Conservation (phyloP, 805 yeast species). For the Groenewaldozyma salmanticensis region DNA sequence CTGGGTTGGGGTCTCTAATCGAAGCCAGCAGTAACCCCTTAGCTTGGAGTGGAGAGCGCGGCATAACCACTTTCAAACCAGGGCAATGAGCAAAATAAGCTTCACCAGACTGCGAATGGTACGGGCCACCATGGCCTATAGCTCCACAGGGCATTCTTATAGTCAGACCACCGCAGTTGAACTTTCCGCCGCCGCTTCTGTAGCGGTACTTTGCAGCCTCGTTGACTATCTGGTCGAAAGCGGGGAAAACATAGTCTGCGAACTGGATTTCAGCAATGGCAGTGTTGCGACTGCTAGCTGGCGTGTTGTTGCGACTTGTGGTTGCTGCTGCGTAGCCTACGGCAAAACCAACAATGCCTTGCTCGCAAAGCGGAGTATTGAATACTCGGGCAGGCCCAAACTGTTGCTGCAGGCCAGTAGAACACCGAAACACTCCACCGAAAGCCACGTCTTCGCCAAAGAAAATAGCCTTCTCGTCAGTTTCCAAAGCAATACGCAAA, state of each 20-base stretch:
- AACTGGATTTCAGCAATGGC: slow-evolving; percentile 94
- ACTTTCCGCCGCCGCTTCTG: slow-evolving; percentile 90
- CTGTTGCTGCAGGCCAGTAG: slow-evolving; percentile 81
- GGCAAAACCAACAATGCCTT: slow-evolving; percentile 85
- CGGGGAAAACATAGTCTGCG: slow-evolving; percentile 93
- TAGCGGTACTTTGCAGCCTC: slow-evolving; percentile 93
- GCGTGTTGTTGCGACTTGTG: too few relatives aligned
- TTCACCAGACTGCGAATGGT: slow-evolving; percentile 88
- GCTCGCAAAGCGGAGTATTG: slow-evolving; percentile 91
- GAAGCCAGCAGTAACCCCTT: slow-evolving; percentile 86
- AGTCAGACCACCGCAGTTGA: slow-evolving; percentile 82
- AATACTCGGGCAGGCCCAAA: slow-evolving; percentile 80
- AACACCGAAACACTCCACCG: slow-evolving; percentile 90
- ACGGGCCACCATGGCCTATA: slow-evolving; percentile 95
- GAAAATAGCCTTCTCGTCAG: slow-evolving; percentile 79
- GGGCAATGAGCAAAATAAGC: slow-evolving; percentile 94
- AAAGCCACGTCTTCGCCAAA: slow-evolving; percentile 96
- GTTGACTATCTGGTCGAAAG: slow-evolving; percentile 89
- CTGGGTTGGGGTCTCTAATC: slow-evolving; percentile 92
- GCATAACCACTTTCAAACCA: slow-evolving; percentile 84
- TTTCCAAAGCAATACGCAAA: slow-evolving; percentile 75
- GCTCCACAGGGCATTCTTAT: slow-evolving; percentile 97
- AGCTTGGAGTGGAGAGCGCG: slow-evolving; percentile 83
- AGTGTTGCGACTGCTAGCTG: too few relatives aligned
- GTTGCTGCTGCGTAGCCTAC: slow-evolving; percentile 86